Percentiles rank a stretch among this genome's conserved stretches.
Conservation (phyloP, 257 asterid genomes). For the Oldenlandia corymbosa region DNA sequence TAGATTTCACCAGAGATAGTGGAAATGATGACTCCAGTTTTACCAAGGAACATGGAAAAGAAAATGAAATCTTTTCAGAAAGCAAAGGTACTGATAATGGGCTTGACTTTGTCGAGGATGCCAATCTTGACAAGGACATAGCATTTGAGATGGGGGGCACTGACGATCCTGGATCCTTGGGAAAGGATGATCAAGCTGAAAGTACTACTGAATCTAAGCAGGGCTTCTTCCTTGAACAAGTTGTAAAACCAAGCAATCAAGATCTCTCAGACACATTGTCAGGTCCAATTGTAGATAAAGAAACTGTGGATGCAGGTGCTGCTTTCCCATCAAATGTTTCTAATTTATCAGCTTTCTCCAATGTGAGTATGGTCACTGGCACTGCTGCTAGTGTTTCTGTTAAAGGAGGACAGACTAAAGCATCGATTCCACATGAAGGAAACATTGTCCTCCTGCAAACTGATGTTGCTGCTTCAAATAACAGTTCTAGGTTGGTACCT, state of each 20-base stretch:
- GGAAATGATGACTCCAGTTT: slow-evolving; percentile 15
- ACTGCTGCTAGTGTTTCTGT: slow-evolving; percentile 11
- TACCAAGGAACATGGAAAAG: slow-evolving; percentile 21
- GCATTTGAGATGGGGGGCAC: slow-evolving; percentile 28
- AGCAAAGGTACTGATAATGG: slow-evolving; percentile 34
- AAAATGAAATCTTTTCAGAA: slow-evolving; percentile 22
- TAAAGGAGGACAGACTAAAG: slow-evolving; percentile 5
- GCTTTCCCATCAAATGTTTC: slow-evolving; percentile 8
- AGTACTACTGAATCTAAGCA: slow-evolving; percentile 17
- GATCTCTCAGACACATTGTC: slow-evolving; percentile 13
- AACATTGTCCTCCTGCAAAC: slow-evolving; percentile 14
- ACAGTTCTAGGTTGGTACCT: slow-evolving; percentile 21
- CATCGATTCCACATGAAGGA: slow-evolving; percentile 5
- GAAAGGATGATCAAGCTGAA: slow-evolving; percentile 11
- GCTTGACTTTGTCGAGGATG: slow-evolving; percentile 68
- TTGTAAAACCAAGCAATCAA: slow-evolving; percentile 23
- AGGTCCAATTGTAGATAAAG: neutral
- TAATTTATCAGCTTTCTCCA: slow-evolving; percentile 14
- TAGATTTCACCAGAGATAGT: slow-evolving; percentile 10
- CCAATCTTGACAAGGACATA: slow-evolving; percentile 33
- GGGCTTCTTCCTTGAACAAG: slow-evolving; percentile 22
- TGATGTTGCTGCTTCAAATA: slow-evolving; percentile 14
- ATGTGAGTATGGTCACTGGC: slow-evolving; percentile 9
- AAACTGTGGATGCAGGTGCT: neutral
- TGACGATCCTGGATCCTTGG: slow-evolving; percentile 29